phyloP scores from a whole-genome alignment of 2,329 filamentous ascomycete genomes.

The Botrytis cinerea region DNA sequence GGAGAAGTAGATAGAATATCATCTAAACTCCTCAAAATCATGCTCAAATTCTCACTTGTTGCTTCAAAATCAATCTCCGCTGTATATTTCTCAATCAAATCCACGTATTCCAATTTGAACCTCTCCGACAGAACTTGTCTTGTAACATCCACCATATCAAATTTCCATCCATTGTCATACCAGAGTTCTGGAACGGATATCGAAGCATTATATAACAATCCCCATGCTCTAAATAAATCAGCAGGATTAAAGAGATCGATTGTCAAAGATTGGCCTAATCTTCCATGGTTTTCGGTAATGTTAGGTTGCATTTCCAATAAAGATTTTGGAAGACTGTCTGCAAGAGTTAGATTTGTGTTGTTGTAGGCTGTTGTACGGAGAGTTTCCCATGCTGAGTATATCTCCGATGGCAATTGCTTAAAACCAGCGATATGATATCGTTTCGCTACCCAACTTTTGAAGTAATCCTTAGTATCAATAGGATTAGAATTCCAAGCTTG shows the following conservation, averaged over 20 bases:
- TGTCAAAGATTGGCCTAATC: neutral
- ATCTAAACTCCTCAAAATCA: neutral
- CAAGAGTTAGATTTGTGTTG: neutral
- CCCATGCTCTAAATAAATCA: neutral
- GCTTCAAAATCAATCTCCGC: neutral
- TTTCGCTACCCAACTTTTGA: conserved; percentile 48
- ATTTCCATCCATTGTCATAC: conserved; percentile 1
- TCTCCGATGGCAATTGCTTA: conserved; percentile 35
- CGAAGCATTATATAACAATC: neutral
- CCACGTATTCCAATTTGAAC: neutral
- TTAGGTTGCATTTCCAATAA: conserved; percentile 1
- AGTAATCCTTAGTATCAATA: conserved; percentile 50
- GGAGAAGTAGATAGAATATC: neutral
- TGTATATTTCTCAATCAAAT: neutral
- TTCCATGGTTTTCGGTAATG: neutral
- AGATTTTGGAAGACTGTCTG: neutral
- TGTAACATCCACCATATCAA: conserved; percentile 10
- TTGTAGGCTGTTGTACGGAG: conserved; percentile 41
- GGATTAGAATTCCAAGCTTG: conserved; percentile 51
- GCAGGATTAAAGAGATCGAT: neutral
- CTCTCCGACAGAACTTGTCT: neutral
- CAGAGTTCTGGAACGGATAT: neutral
- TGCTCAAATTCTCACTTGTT: neutral
- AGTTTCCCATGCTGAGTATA: conserved; percentile 51
- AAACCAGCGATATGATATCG: conserved; percentile 43